Base-by-base conservation (phyloP, 345 rosid genomes). In the Eucalyptus cloeziana region DNA sequence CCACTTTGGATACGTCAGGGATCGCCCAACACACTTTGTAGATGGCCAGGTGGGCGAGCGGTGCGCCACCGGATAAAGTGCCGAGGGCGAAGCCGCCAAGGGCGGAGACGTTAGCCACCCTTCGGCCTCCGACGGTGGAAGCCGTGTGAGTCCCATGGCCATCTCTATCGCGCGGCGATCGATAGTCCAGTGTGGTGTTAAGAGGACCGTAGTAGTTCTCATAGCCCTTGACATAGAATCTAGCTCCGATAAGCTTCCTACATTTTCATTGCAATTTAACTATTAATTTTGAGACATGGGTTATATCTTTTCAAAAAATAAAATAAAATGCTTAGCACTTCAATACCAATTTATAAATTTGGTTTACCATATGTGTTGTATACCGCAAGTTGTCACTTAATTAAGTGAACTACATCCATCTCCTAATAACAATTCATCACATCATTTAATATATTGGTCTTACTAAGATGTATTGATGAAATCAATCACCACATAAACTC, bases 131-230 rank as follows among this genome's bases (percentile, higher is more conserved):
- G 0, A 92, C 97, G 1, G 93, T 97, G 88, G 99, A 97, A 13
- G 99, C 96, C 2, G 96, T 95, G 91, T 97, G 99, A 47, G 97
- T 94, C 9, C 99, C 99, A 60, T 97, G 99, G 86, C 99, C 99
- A 11, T 94, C 96, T 67, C 86, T 76, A 91, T 97, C 99, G 4
- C 99, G 95, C 1, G 93, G 96, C 3, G 99, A 97, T 87, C 86
- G 91, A 91, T 85, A 90, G 91, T 97, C 99, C 60, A 93, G 92
- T 13, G 96, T 89, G 37, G 85, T 93, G 90, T 97, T 93, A 85
- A 96, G 92, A 11, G 79, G 31, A 49, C 97, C 97, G 22, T 80
- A 92, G 21, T 33, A 7, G 2, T n/a, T 86, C 89, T 94, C 94
- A 21, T 89, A 96, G 21, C 95, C 96, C 90, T 95, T 94, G 86